A percentile compares a stretch with the other conserved stretches of the same genome.
phyloP scores from a whole-genome alignment of 2,329 filamentous ascomycete species.

The Cryphonectria parasitica region DNA sequence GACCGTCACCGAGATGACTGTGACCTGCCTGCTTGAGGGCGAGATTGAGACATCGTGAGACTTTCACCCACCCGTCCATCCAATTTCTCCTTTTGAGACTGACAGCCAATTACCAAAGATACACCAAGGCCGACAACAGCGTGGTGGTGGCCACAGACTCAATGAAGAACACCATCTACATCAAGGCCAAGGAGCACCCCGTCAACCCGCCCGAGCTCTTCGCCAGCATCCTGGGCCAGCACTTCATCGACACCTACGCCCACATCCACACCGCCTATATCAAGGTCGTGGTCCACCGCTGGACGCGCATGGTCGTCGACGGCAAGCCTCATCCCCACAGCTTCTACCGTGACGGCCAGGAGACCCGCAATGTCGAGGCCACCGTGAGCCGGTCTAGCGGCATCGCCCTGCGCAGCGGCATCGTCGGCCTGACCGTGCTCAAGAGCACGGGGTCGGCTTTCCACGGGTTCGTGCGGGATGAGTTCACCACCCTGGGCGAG shows the following conservation, averaged over 20 bases:
- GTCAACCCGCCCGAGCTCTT: conserved; percentile 93
- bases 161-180: conserved; percentile 97
- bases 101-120: conserved; percentile 51
- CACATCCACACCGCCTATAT: conserved; percentile 89
- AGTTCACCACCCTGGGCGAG: conserved; percentile 88
- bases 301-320: conserved; percentile 86
- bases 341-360: conserved; percentile 86
- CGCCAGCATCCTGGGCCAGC: conserved; percentile 79
- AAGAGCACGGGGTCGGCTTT: conserved; percentile 98
- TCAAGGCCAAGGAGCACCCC: conserved; percentile 91
- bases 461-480: conserved; percentile 90
- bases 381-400: conserved; percentile 68
- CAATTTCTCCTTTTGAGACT: background rate
- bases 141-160: conserved; percentile 96
- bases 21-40: conserved; percentile 90
- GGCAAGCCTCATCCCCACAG: conserved; percentile 93
- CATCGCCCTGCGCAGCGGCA: conserved; percentile 75
- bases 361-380: conserved; percentile 83
- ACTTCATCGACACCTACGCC: conserved; percentile 85
- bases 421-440: conserved; percentile 82
- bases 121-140: conserved; percentile 92
- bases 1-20: conserved; percentile 91
- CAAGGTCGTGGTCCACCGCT: conserved; percentile 82
- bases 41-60: conserved; percentile 81
- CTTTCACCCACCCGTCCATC: background rate